These are phyloP conservation scores for Verticillium albo-atrum DNA, from an alignment of 2,329 filamentous ascomycete species.

Conservation along the genomic window DNA sequence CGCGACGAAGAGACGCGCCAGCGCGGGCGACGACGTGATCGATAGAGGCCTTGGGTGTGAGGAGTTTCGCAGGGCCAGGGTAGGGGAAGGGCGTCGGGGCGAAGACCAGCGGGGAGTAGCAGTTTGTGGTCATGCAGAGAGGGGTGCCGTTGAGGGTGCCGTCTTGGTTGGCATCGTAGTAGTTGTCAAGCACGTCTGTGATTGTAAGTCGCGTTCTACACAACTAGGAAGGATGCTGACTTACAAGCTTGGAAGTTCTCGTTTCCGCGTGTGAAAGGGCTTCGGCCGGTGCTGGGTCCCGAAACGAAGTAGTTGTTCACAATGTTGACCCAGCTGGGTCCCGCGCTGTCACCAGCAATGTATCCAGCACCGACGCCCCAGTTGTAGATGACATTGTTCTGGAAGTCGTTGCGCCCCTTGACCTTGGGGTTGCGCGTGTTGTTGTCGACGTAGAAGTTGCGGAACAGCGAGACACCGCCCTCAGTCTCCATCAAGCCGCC, in stretches of 20 bases:
- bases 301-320: slow-evolving; percentile 54
- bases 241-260: slow-evolving; percentile 44
- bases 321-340: slow-evolving; percentile 44
- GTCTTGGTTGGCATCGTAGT: slow-evolving; percentile 44
- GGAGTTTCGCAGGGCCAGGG: slow-evolving; percentile 32
- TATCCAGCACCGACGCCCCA: slow-evolving; percentile 51
- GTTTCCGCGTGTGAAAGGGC: slow-evolving; percentile 52
- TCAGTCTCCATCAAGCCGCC: slow-evolving; percentile 47
- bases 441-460: slow-evolving; percentile 53
- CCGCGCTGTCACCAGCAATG: slow-evolving; percentile 46
- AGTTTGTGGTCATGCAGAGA: slow-evolving; percentile 33
- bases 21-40: slow-evolving; percentile 31
- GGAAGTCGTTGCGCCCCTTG: slow-evolving; percentile 52
- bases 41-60: slow-evolving; percentile 34
- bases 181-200: slow-evolving; percentile 45
- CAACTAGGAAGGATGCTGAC: slow-evolving; percentile 1
- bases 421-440: slow-evolving; percentile 54
- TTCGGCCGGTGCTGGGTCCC: slow-evolving; percentile 43
- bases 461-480: slow-evolving; percentile 44
- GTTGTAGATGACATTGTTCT: slow-evolving; percentile 50
- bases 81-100: slow-evolving; percentile 33
- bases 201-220: neutral
- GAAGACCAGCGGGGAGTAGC: slow-evolving; percentile 43
- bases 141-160: slow-evolving; percentile 43
- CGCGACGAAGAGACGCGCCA: slow-evolving; percentile 38